Conservation (phyloP, 768 basidiomycete species). For the Lentinula boryana region DNA sequence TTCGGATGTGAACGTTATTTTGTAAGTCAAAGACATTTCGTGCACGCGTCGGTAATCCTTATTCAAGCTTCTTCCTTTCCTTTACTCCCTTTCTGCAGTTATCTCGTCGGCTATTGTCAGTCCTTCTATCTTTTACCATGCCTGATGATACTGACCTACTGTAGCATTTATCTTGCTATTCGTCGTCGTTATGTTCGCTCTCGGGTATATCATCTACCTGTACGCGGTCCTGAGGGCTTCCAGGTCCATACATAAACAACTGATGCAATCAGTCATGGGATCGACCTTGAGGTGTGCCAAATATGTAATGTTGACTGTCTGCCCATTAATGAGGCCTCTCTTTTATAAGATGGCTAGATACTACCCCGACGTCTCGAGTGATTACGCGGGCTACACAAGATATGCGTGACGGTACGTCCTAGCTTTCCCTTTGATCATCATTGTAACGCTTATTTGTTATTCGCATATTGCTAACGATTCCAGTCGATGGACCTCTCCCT, state of each 20-base stretch:
- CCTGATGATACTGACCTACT: conserved; percentile 17
- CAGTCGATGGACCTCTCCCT: conserved; percentile 41
- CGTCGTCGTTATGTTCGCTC: conserved; percentile 24
- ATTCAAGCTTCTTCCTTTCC: too few species aligned
- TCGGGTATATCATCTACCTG: conserved; percentile 33
- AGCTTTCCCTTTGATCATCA: conserved; percentile 15
- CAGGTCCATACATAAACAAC: conserved; percentile 41
- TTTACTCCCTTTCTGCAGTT: conserved; percentile 15
- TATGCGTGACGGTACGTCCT: conserved; percentile 34
- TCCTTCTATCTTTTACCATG: conserved; percentile 35
- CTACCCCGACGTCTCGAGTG: conserved; percentile 45
- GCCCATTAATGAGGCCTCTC: neutral
- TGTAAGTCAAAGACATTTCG: conserved; percentile 25
- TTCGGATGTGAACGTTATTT: conserved; percentile 25
- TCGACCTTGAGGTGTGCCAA: conserved; percentile 49
- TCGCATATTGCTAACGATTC: conserved; percentile 19
- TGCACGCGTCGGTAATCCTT: neutral
- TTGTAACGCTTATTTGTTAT: conserved; percentile 32
- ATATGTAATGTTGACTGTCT: neutral
- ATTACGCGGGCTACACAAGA: conserved; percentile 65
- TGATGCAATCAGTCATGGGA: conserved; percentile 49
- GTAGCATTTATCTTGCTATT: conserved; percentile 25
- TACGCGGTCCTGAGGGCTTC: conserved; percentile 49
- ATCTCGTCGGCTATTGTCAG: conserved; percentile 14
- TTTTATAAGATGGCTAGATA: conserved; percentile 38